Conservation (phyloP, 116 monocot genomes). For the Dioscorea cayenensis region DNA sequence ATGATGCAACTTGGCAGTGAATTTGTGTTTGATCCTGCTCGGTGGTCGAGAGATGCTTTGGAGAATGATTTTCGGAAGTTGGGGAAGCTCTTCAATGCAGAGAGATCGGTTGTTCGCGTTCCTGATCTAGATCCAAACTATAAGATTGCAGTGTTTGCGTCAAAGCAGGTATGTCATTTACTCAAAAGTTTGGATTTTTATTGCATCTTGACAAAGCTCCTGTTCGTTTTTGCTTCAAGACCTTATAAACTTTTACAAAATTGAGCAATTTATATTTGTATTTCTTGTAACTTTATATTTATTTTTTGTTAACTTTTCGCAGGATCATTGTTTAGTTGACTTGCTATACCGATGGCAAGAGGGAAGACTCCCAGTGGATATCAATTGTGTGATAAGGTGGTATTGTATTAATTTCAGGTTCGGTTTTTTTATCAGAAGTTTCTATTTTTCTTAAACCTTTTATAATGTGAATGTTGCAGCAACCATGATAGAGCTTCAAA, state of each 20-base stretch:
- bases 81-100: constrained; percentile 62
- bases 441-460: neutral
- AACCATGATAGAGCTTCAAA: constrained; percentile 77
- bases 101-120: constrained; percentile 68
- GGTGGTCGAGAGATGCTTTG: constrained; percentile 58
- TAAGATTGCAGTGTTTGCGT: constrained; percentile 85
- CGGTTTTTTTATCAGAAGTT: neutral
- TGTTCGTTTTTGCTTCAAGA: neutral
- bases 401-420: neutral
- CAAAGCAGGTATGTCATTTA: constrained; percentile 54
- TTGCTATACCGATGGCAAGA: constrained; percentile 80
- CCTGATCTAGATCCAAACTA: constrained; percentile 78
- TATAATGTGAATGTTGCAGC: constrained; percentile 31
- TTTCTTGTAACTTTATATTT: no score
- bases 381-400: constrained; percentile 80
- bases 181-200: neutral
- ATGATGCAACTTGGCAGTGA: constrained; percentile 53
- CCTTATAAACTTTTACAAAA: no score
- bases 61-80: constrained; percentile 57
- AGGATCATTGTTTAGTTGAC: constrained; percentile 89
- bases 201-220: no score
- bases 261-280: no score
- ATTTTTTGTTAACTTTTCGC: neutral
- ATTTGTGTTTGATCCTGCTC: constrained; percentile 72
- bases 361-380: constrained; percentile 73